A percentile compares a stretch with the other conserved stretches of the same genome.
These are phyloP conservation scores for Senna tora DNA, from an alignment of 306 rosid genomes.

Conservation along the genomic window DNA sequence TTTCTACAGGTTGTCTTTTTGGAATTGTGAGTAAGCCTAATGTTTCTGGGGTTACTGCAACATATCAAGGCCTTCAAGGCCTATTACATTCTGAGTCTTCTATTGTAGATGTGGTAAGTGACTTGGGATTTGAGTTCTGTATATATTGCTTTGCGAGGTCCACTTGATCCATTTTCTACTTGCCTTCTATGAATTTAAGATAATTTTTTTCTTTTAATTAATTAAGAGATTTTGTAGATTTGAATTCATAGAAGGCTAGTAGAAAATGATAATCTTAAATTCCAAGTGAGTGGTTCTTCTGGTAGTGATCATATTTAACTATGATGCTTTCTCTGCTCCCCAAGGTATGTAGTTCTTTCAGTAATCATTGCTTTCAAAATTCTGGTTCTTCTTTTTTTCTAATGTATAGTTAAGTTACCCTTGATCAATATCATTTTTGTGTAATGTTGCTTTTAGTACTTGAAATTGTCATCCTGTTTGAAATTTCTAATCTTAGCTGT, in stretches of 20 bases:
- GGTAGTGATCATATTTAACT: not conserved
- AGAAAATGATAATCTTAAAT: no score
- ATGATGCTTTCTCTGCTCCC: not conserved
- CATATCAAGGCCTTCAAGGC: slow-evolving; percentile 43
- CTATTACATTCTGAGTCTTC: slow-evolving; percentile 46
- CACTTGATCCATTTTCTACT: not conserved
- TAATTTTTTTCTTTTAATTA: no score
- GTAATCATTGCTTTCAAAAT: not conserved
- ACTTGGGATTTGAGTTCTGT: slow-evolving; percentile 24
- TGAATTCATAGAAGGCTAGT: no score
- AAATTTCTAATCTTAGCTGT: slow-evolving; percentile 24
- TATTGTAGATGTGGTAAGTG: slow-evolving; percentile 54
- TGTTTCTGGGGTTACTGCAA: slow-evolving; percentile 50
- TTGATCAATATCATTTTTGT: not conserved
- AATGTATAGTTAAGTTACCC: not conserved
- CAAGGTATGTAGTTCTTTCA: not conserved
- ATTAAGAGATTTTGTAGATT: no score
- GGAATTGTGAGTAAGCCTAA: slow-evolving; percentile 50
- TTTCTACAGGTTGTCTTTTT: slow-evolving; percentile 47
- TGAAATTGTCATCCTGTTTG: slow-evolving; percentile 23
- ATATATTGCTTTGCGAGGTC: not conserved
- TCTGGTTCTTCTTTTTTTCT: not conserved
- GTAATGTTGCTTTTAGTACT: not conserved
- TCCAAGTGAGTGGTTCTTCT: not conserved
- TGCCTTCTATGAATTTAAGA: no score